Conservation (phyloP, 176 grass and related monocot genomes). For the barley (Hordeum vulgare) region MorexV3_pseudomolecules_assembly NC_058523.1:408249031-408249530, state of each 20-base stretch:
- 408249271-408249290: background rate
- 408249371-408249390: constrained; percentile 29
- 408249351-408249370: background rate
- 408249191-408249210: background rate
- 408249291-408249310: constrained; percentile 38
- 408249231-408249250: background rate
- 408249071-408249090: background rate
- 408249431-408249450: background rate
- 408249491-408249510: background rate
- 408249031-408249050: background rate
- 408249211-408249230: background rate
- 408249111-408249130: background rate
- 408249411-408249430: background rate
- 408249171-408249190: background rate
- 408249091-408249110: background rate
- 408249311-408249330: background rate
- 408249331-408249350: background rate
- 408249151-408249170: background rate
- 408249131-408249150: background rate
- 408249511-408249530: background rate
- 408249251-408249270: background rate
- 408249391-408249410: background rate
- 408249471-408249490: background rate
- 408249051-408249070: background rate
- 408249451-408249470: background rate